phyloP scores from a whole-genome alignment of 352 stramenopile genomes.

The Pythium plurisporium region DNA sequence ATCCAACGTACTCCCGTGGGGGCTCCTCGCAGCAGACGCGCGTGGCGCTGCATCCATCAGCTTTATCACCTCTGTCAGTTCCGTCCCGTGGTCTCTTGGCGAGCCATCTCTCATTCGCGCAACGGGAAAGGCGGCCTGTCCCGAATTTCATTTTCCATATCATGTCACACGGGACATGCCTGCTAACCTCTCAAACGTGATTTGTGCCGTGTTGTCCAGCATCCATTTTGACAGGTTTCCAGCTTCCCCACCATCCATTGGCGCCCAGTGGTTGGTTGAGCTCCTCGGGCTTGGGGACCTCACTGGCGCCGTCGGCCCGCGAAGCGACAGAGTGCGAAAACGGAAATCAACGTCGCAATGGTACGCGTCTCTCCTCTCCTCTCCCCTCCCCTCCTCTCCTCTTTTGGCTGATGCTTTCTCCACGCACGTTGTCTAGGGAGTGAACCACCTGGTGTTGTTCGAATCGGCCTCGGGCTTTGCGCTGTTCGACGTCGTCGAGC shows the following conservation, averaged over 20 bases:
- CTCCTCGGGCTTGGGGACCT: background rate
- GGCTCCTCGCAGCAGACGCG: too few relatives aligned
- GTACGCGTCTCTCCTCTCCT: too few relatives aligned
- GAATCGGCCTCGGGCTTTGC: conserved; percentile 98
- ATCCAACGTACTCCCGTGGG: too few relatives aligned
- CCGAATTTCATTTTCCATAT: background rate
- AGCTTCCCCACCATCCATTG: conserved; percentile 27
- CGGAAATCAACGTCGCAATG: conserved; percentile 1
- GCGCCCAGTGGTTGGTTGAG: background rate
- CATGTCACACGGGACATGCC: conserved; percentile 17
- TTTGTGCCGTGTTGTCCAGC: background rate
- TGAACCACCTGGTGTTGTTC: conserved; percentile 92
- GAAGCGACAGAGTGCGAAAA: conserved; percentile 16
- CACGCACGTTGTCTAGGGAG: conserved; percentile 22
- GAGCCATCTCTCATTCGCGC: too few relatives aligned
- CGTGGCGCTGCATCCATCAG: conserved; percentile 21
- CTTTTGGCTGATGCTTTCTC: background rate
- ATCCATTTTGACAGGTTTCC: conserved; percentile 25
- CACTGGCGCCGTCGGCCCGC: background rate
- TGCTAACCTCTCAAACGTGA: conserved; percentile 3
- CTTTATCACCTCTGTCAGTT: too few relatives aligned
- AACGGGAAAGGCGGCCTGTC: too few relatives aligned
- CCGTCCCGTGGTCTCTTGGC: conserved; percentile 17
- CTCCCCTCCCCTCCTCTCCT: background rate
- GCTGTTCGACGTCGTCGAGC: conserved; percentile 97